These are phyloP conservation scores for Acacia confusa DNA, from an alignment of 306 rosid species.

Conservation along the genomic window DNA sequence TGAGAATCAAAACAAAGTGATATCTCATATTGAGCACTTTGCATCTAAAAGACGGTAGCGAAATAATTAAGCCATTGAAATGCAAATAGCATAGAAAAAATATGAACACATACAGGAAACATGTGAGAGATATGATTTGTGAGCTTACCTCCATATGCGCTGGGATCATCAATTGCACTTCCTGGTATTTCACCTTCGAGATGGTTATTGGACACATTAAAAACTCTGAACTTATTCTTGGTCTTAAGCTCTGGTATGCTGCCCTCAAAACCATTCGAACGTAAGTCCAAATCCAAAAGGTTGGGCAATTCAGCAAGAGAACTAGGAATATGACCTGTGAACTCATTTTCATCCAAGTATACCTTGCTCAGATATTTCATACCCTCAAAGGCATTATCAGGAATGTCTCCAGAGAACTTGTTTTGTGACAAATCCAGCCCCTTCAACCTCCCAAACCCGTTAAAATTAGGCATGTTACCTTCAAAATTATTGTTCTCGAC, in stretches of 20 bases:
- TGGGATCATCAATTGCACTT: slow-evolving; percentile 29
- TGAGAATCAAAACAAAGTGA: slow-evolving; percentile 1
- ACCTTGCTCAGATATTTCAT: slow-evolving; percentile 52
- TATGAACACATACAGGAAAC: not conserved
- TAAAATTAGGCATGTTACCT: slow-evolving; percentile 65
- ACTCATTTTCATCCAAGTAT: slow-evolving; percentile 52
- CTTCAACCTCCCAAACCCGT: slow-evolving; percentile 36
- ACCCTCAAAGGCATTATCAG: slow-evolving; percentile 52
- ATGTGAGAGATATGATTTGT: not conserved
- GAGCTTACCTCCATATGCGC: slow-evolving; percentile 51
- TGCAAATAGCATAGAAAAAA: not conserved
- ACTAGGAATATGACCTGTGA: slow-evolving; percentile 58
- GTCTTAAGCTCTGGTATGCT: slow-evolving; percentile 54
- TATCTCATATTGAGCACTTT: not conserved
- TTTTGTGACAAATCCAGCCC: slow-evolving; percentile 58
- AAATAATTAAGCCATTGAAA: not conserved
- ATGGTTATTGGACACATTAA: slow-evolving; percentile 55
- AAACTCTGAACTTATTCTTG: slow-evolving; percentile 30
- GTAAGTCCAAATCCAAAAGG: slow-evolving; percentile 61
- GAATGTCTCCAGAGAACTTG: slow-evolving; percentile 58
- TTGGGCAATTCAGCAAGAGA: slow-evolving; percentile 58
- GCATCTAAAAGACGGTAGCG: not conserved
- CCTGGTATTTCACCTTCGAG: slow-evolving; percentile 65
- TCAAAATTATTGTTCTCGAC: slow-evolving; percentile 53
- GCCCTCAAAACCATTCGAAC: slow-evolving; percentile 58